Base-by-base conservation (phyloP, 768 basidiomycete genomes). In the Amanita jacksonii region DNA sequence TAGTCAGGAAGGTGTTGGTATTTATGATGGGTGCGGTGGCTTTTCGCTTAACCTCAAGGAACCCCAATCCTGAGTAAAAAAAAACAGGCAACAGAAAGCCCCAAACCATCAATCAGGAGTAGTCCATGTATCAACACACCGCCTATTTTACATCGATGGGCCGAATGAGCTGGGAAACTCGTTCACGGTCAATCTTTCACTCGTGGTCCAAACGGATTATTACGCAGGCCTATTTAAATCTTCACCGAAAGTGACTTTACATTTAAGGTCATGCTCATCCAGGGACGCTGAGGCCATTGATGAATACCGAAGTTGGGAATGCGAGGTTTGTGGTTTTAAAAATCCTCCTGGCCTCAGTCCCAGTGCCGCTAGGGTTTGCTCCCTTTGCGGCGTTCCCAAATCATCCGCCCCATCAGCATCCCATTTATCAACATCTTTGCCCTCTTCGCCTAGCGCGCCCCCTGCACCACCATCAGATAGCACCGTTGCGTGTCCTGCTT, bases 211-310 rank as follows among this genome's bases (percentile, higher is more conserved):
- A 54, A 94, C 92, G 1, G 89, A 96, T 43, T 74, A 84, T 60
- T 97, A 94, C 57, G 80, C 81, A 3, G 91, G 94, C 2, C 76
- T 97, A 40, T 85, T 97, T 69, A 85, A 76, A 42, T 91, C 87
- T 3, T 89, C 85, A 0, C 55, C 94, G 1, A 99, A 99, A 62
- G 72, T 94, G 45, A 93, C 94, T 1, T 64, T 93, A 3, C 68
- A 79, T 54, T 69, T 90, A 23, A 64, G 73, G 51, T 45, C 52
- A 16, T 55, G 49, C 44, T 49, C 56, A 10, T 51, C 47, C 46
- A 54, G 52, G 51, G 47, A 42, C 25, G 51, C 60, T 2, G 42
- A 35, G 31, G 23, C 22, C 51, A 53, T 5, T n/a, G 9, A 3
- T 13, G 10, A 23, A 58, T 23, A 34, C 52, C 73, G 72, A 46